Evolutionary conservation across 2,329 filamentous ascomycete species (phyloP), one percentile per base, ranked within the genome.

Genomic region (Fusarium illudens): DNA sequence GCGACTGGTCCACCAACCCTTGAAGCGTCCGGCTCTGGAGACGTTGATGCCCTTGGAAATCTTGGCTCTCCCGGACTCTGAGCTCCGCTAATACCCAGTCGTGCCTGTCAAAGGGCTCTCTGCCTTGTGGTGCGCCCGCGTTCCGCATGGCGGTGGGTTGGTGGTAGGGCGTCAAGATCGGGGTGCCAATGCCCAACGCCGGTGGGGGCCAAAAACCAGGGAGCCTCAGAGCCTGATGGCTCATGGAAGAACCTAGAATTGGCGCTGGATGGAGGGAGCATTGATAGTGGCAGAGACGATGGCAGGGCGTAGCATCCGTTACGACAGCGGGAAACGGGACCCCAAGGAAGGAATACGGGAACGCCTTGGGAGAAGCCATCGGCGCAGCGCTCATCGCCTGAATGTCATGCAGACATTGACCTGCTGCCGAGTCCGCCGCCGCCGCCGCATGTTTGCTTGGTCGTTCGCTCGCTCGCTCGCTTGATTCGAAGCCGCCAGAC

Each of bases 391-490:
- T 37, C 48, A 68, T 70, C 46, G 57, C 44, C 60, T 67, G 25
- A 62, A 72, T 68, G 68, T 68, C 69, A 71, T 71, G 70, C 64
- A 71, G 59, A 61, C 55, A 65, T 68, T 67, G 65, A 65, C 65
- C 39, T 65, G 65, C 65, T 68, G 63, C 49, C 52, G 53, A 42
- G 33, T 54, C 42, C 49, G 56, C 57, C 53, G 58, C 56, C 59
- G 53, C 53, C 42, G 62, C 62, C 46, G 60, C 64, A 65, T 58
- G 58, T 71, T 71, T 66, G 52, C 52, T 59, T 52, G 39, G 39
- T 44, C 39, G 39, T 44, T 44, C 22, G 22, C 20, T 44, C 39
- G 39, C 15, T 44, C 39, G 60, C 53, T 64, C 52, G 55, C 46
- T 59, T 62, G 62, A 55, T 72, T 67, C 59, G 68, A 62, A 59